A percentile compares a stretch with the other conserved stretches of the same genome.
Conservation (phyloP, 2,329 filamentous ascomycete species). For the Rhynchosporium graminicola region DNA sequence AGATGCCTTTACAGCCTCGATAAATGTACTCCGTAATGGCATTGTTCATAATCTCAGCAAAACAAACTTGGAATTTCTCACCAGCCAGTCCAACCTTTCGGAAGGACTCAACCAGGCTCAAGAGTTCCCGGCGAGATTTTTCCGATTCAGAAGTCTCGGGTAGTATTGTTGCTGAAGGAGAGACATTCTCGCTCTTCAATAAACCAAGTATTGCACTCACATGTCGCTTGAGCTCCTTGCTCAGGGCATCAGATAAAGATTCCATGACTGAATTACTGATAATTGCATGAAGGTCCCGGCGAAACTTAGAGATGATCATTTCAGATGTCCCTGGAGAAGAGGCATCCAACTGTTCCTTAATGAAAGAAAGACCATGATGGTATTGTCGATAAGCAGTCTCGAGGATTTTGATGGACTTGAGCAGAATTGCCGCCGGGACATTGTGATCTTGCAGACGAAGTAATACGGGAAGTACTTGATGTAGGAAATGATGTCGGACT, state of each 20-base stretch:
- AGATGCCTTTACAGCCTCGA: slow-evolving; percentile 63
- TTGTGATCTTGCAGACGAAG: slow-evolving; percentile 44
- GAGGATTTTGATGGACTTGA: slow-evolving; percentile 57
- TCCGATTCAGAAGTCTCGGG: slow-evolving; percentile 36
- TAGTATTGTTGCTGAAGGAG: background rate
- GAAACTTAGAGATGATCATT: slow-evolving; percentile 52
- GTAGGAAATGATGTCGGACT: slow-evolving; percentile 60
- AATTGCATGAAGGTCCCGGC: slow-evolving; percentile 62
- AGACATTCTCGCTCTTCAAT: slow-evolving; percentile 13
- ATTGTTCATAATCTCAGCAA: slow-evolving; percentile 69
- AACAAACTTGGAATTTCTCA: slow-evolving; percentile 67
- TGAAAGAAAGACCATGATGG: slow-evolving; percentile 53
- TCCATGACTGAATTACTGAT: slow-evolving; percentile 63
- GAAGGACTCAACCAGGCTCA: slow-evolving; percentile 59
- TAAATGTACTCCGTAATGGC: slow-evolving; percentile 65
- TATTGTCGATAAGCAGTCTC: slow-evolving; percentile 61
- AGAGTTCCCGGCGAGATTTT: slow-evolving; percentile 52
- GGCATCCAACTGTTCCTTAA: slow-evolving; percentile 50
- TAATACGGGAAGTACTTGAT: slow-evolving; percentile 59
- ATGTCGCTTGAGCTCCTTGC: slow-evolving; percentile 54
- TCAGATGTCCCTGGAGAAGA: slow-evolving; percentile 40
- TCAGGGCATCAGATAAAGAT: slow-evolving; percentile 55
- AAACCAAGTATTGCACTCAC: slow-evolving; percentile 51
- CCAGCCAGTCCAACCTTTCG: slow-evolving; percentile 67
- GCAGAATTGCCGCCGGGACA: slow-evolving; percentile 48